A percentile compares a stretch with the other conserved stretches of the same genome.
Evolutionary conservation across 345 rosid species (phyloP).

Genomic region (Melaleuca alternifolia): DNA sequence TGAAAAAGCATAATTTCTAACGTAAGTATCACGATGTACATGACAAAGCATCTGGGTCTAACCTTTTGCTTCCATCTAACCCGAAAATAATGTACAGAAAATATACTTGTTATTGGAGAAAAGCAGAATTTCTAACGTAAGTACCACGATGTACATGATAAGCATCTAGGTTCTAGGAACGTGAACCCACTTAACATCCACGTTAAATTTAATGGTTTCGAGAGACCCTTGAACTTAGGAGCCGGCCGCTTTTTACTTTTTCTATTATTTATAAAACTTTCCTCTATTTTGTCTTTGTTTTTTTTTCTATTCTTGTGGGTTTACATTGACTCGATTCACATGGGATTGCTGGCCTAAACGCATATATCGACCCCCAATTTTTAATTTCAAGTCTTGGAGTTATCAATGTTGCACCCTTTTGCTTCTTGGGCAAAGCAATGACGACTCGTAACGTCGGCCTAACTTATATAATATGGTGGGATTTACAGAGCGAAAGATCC

Average conservation of each 20-base stretch:
- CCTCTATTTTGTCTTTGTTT: rapidly evolving
- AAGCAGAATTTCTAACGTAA: neutral
- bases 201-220: neutral
- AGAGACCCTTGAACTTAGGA: neutral
- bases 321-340: neutral
- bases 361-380: neutral
- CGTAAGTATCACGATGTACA: neutral
- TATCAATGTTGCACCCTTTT: neutral
- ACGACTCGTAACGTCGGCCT: neutral
- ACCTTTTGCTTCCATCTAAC: neutral
- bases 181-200: neutral
- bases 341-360: neutral
- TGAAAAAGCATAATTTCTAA: neutral
- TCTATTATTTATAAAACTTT: neutral
- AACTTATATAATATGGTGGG: neutral
- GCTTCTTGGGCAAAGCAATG: neutral
- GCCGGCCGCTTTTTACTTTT: neutral
- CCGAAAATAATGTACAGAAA: neutral
- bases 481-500: neutral
- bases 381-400: neutral
- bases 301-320: neutral
- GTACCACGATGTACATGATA: neutral
- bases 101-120: rapidly evolving
- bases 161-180: neutral
- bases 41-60: neutral